phyloP scores from a whole-genome alignment of 305 asterid species.

The Fraxinus sp. region DNA sequence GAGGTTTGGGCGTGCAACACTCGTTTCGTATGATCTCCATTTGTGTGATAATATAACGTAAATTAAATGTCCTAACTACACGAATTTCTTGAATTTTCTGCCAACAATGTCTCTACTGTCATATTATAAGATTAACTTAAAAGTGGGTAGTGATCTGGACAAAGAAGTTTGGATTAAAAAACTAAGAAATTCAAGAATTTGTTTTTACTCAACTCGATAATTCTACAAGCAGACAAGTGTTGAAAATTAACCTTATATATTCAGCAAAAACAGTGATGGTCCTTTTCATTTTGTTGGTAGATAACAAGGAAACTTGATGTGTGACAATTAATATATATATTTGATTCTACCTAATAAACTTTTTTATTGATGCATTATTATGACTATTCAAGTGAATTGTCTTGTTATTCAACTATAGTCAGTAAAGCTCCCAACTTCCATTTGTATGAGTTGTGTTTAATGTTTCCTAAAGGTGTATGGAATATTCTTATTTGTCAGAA shows the following conservation, averaged over 20 bases:
- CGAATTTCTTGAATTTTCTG: neutral
- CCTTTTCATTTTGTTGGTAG: neutral
- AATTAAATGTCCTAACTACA: neutral
- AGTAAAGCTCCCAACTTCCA: neutral
- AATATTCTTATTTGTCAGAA: neutral
- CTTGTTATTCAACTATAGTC: neutral
- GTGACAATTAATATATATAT: neutral
- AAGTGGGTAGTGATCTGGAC: neutral
- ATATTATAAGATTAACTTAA: neutral
- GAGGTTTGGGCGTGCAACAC: neutral
- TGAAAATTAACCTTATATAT: neutral
- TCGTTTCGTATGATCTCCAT: neutral
- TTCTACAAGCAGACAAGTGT: neutral
- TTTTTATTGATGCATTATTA: neutral
- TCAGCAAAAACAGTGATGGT: neutral
- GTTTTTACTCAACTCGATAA: neutral
- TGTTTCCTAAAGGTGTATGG: neutral
- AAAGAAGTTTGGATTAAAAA: neutral
- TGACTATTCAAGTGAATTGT: neutral
- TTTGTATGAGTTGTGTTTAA: neutral
- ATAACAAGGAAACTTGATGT: neutral
- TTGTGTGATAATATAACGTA: neutral
- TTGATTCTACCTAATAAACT: neutral
- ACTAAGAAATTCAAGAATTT: neutral
- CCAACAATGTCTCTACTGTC: neutral